Evolutionary conservation across 495 filamentous ascomycete species (phyloP).

Genomic region (Neurospora sp.): DNA sequence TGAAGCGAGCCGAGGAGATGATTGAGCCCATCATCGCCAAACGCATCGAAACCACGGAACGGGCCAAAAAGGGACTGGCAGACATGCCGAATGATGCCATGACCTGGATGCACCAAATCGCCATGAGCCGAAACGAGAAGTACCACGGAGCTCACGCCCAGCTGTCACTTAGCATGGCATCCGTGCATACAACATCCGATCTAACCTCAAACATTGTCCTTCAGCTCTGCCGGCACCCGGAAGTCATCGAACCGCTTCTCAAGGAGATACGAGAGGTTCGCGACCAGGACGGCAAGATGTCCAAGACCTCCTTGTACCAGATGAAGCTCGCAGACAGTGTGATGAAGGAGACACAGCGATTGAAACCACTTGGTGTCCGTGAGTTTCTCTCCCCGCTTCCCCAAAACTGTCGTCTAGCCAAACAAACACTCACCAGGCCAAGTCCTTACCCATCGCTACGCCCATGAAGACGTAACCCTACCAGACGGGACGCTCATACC

Average conservation of each 20-base stretch:
- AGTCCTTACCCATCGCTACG: no score
- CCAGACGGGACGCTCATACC: constrained; percentile 3
- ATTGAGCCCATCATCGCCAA: neutral
- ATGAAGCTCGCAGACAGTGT: constrained; percentile 7
- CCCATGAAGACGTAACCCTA: neutral
- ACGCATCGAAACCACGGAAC: neutral
- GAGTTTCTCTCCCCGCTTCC: no score
- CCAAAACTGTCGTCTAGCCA: no score
- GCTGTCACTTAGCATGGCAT: constrained; percentile 26
- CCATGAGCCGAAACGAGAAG: neutral
- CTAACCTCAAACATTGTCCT: constrained; percentile 31
- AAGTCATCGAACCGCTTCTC: constrained; percentile 26
- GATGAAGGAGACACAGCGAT: constrained; percentile 4
- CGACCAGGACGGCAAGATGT: constrained; percentile 19
- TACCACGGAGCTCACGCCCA: neutral
- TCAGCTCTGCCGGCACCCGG: constrained; percentile 29
- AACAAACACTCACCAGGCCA: no score
- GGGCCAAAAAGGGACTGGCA: neutral
- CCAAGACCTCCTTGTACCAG: neutral
- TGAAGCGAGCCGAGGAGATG: neutral
- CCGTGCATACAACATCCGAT: constrained; percentile 37
- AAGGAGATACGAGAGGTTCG: constrained; percentile 30
- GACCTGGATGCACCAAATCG: neutral
- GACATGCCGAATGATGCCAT: neutral
- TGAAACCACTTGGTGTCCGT: no score